A percentile compares a stretch with the other conserved stretches of the same genome.
Conservation (phyloP, 2,329 filamentous ascomycete species). For the Davidsoniella virescens region DNA sequence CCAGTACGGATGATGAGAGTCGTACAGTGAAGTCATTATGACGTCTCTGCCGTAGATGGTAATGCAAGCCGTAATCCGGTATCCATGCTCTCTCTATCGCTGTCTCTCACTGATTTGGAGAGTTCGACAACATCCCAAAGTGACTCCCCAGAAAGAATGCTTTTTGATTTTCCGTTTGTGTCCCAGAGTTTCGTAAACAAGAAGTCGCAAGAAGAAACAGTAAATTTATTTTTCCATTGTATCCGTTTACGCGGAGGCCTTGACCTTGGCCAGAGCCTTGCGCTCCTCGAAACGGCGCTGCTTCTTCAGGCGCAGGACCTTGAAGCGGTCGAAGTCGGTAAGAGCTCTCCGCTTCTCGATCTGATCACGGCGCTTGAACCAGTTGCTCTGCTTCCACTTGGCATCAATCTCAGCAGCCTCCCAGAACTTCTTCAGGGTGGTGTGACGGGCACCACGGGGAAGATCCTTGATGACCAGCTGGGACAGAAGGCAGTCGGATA, state of each 20-base stretch:
- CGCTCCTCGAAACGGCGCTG: slow-evolving; percentile 96
- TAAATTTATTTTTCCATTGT: slow-evolving; percentile 22
- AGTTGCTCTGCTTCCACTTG: slow-evolving; percentile 84
- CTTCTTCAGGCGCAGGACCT: slow-evolving; percentile 98
- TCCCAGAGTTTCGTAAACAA: slow-evolving; percentile 13
- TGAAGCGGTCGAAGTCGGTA: slow-evolving; percentile 99
- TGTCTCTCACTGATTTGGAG: slow-evolving; percentile 19
- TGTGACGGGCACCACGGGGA: slow-evolving; percentile 68
- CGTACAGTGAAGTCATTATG: slow-evolving; percentile 39
- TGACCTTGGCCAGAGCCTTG: slow-evolving; percentile 90
- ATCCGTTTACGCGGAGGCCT: slow-evolving; percentile 53
- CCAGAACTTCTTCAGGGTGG: slow-evolving; percentile 75
- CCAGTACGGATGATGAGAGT: slow-evolving; percentile 40
- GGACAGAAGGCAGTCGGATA: slow-evolving; percentile 76
- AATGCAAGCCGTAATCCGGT: slow-evolving; percentile 24
- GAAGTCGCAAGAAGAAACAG: slow-evolving; percentile 15
- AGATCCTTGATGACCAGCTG: slow-evolving; percentile 75
- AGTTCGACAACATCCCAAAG: slow-evolving; percentile 18
- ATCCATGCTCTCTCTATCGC: slow-evolving; percentile 14
- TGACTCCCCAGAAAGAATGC: slow-evolving; percentile 10
- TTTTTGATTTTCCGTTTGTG: slow-evolving; percentile 14
- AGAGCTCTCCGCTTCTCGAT: slow-evolving; percentile 74
- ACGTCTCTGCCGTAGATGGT: slow-evolving; percentile 24
- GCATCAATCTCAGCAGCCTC: slow-evolving; percentile 78
- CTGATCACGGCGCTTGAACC: slow-evolving; percentile 85